Evolutionary conservation across 495 filamentous ascomycete genomes (phyloP).

Genomic region (Hypoxylon subgilvum): DNA sequence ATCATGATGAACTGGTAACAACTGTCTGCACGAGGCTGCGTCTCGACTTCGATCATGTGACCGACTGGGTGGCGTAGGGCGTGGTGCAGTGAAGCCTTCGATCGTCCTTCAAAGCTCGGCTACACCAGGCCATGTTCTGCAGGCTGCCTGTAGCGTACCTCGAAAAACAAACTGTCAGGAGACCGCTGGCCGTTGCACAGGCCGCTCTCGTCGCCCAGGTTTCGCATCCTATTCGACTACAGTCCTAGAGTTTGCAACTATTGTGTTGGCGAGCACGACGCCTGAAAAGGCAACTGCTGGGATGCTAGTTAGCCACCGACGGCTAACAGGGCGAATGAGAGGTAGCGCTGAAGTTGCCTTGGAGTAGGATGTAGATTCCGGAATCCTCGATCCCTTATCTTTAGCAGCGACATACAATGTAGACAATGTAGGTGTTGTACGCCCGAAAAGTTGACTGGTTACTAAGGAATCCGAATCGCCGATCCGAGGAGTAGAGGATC

Average conservation of each 20-base stretch:
- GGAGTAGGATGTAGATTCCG: not conserved
- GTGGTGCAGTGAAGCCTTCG: not conserved
- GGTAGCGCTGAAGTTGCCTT: not conserved
- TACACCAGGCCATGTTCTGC: not conserved
- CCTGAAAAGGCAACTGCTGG: conserved; percentile 5
- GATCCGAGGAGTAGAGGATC: not conserved
- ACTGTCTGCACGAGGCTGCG: conserved; percentile 13
- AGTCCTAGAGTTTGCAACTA: conserved; percentile 9
- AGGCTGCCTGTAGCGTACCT: not conserved
- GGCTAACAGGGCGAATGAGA: conserved; percentile 13
- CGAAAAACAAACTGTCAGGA: conserved; percentile 1
- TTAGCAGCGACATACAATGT: conserved; percentile 4
- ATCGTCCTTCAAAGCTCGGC: not conserved
- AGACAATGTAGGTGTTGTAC: not conserved
- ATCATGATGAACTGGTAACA: not conserved
- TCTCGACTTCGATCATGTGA: conserved; percentile 30
- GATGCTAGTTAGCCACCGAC: conserved; percentile 8
- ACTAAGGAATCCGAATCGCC: conserved; percentile 11
- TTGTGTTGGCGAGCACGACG: conserved; percentile 2
- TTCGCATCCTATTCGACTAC: conserved; percentile 8
- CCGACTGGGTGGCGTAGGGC: not conserved
- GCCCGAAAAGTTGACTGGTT: conserved; percentile 6
- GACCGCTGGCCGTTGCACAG: conserved; percentile 11
- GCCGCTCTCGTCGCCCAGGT: conserved; percentile 11
- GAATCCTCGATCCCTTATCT: conserved; percentile 12